phyloP scores from a whole-genome alignment of 2,329 filamentous ascomycete species.

The Trichoderma lentiforme region DNA sequence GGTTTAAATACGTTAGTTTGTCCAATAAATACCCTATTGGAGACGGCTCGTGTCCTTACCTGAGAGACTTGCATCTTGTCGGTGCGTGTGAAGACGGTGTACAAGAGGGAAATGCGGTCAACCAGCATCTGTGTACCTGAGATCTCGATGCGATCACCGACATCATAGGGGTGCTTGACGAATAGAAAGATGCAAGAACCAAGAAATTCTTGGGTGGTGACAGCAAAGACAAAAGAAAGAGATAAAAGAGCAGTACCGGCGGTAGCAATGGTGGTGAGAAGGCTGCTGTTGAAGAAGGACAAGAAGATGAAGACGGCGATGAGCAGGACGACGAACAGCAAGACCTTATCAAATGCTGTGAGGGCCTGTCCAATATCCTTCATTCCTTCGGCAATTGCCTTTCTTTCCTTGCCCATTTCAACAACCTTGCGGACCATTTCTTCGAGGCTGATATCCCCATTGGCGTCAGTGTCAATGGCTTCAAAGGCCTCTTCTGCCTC shows the following conservation, averaged over 20 bases:
- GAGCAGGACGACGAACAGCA: constrained; percentile 76
- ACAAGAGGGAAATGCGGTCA: constrained; percentile 90
- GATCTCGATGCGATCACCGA: constrained; percentile 90
- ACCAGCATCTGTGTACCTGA: constrained; percentile 68
- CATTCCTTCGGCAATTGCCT: constrained; percentile 89
- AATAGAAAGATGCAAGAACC: constrained; percentile 98
- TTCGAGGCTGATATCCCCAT: constrained; percentile 91
- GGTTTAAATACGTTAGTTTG: background rate
- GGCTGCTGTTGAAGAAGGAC: constrained; percentile 82
- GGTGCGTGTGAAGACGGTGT: constrained; percentile 85
- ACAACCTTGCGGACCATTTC: constrained; percentile 90
- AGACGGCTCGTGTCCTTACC: constrained; percentile 28
- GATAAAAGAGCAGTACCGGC: constrained; percentile 90
- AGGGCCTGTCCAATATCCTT: constrained; percentile 96
- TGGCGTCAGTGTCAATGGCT: constrained; percentile 78
- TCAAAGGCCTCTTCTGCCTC: constrained; percentile 85
- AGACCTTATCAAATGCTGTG: constrained; percentile 80
- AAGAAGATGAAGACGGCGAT: constrained; percentile 82
- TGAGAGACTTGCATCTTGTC: constrained; percentile 73
- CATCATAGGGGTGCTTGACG: constrained; percentile 96
- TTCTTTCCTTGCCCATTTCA: constrained; percentile 80
- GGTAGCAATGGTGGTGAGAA: constrained; percentile 80
- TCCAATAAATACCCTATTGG: background rate
- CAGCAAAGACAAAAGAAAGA: constrained; percentile 93
- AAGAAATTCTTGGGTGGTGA: constrained; percentile 90